Evolutionary conservation across 805 yeast genomes (phyloP).

Genomic region (Metschnikowia sp.): DNA sequence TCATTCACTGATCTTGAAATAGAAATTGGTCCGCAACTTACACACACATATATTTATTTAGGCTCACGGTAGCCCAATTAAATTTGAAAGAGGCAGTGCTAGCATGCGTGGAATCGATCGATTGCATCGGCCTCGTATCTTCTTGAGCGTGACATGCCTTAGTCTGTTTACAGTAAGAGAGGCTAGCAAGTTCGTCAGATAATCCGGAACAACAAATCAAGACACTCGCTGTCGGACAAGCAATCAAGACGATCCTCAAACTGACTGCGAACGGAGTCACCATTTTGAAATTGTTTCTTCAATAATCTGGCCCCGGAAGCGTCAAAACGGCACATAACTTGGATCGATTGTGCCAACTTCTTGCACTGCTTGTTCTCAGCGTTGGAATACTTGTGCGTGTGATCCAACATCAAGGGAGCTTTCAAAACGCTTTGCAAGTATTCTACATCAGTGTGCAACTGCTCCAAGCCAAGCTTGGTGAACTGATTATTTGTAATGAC

Average conservation of each 20-base stretch:
- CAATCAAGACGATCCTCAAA: conserved; percentile 19
- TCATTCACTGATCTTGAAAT: no score
- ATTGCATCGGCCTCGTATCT: no score
- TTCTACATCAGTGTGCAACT: conserved; percentile 30
- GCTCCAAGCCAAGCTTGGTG: conserved; percentile 29
- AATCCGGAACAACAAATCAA: conserved; percentile 26
- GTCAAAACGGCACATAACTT: conserved; percentile 26
- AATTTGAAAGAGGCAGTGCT: no score
- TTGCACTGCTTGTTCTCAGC: conserved; percentile 21
- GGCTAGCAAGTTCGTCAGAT: conserved; percentile 1
- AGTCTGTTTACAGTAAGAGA: no score
- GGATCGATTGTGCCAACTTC: conserved; percentile 28
- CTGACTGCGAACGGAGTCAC: conserved; percentile 19
- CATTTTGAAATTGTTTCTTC: conserved; percentile 14
- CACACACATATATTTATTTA: no score
- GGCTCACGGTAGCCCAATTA: no score
- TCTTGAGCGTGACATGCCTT: no score
- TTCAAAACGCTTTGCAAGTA: conserved; percentile 19
- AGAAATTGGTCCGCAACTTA: no score
- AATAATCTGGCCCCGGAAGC: conserved; percentile 19
- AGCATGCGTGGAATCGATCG: no score
- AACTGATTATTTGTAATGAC: conserved; percentile 39
- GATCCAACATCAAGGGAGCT: conserved; percentile 19
- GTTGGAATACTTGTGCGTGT: conserved; percentile 18
- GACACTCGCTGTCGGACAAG: conserved; percentile 21